Conservation (phyloP, 2,329 filamentous ascomycete species). For the Pestalotiopsis sp. region DNA sequence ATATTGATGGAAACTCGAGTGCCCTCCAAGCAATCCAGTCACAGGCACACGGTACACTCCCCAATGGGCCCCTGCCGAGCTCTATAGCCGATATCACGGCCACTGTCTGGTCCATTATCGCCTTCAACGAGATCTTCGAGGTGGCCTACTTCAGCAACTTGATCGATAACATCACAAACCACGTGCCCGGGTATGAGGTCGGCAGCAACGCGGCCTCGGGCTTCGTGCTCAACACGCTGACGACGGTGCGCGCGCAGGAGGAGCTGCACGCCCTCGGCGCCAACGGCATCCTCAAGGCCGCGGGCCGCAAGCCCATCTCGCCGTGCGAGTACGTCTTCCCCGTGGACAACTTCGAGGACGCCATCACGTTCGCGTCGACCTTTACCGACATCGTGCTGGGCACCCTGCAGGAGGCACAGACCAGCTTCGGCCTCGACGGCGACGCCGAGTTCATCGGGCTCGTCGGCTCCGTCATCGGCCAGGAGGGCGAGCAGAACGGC, state of each 20-base stretch:
- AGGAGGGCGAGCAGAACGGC: conserved; percentile 11
- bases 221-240: background rate
- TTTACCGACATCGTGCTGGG: conserved; percentile 10
- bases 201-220: background rate
- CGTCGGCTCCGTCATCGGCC: conserved; percentile 5
- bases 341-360: conserved; percentile 6
- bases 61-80: background rate
- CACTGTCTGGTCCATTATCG: background rate
- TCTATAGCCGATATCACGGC: conserved; percentile 1
- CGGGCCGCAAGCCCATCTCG: background rate
- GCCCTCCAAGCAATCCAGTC: conserved; percentile 1
- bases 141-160: conserved; percentile 10
- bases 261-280: conserved; percentile 6
- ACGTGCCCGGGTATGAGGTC: conserved; percentile 7
- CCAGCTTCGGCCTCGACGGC: conserved; percentile 1
- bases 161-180: conserved; percentile 1
- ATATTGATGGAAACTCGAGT: background rate
- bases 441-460: conserved; percentile 7
- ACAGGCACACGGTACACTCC: conserved; percentile 1
- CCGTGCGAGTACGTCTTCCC: conserved; percentile 9
- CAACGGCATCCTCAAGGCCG: conserved; percentile 6
- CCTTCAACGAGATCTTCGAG: conserved; percentile 11
- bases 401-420: conserved; percentile 4
- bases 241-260: background rate
- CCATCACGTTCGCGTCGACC: background rate